These are phyloP conservation scores for Ogataea trehalophila DNA, from an alignment of 805 yeast species.

Conservation along the genomic window DNA sequence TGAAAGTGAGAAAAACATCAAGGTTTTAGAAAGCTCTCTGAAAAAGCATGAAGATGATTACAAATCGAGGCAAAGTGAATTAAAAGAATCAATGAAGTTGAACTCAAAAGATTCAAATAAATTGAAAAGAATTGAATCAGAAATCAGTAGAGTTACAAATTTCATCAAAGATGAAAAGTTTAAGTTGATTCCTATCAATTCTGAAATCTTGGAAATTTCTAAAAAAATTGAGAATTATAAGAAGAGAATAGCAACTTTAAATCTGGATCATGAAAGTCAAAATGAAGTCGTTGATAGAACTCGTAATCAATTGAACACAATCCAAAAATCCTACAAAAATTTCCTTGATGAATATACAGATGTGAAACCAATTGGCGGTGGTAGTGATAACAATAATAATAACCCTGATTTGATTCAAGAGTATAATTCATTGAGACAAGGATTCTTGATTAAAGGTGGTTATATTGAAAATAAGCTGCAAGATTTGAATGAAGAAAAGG, in stretches of 20 bases:
- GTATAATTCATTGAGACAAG: constrained; percentile 54
- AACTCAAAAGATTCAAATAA: constrained; percentile 44
- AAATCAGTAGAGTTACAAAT: constrained; percentile 32
- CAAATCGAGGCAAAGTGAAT: constrained; percentile 14
- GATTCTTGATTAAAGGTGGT: constrained; percentile 52
- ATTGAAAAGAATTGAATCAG: constrained; percentile 36
- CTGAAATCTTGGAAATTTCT: constrained; percentile 45
- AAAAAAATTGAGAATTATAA: constrained; percentile 44
- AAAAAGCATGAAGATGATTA: constrained; percentile 2
- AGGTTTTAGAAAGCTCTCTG: constrained; percentile 9
- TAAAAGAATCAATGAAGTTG: constrained; percentile 30
- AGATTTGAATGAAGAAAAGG: constrained; percentile 39
- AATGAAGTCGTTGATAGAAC: constrained; percentile 35
- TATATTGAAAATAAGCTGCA: constrained; percentile 50
- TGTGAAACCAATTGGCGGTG: constrained; percentile 3
- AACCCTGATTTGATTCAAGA: constrained; percentile 48
- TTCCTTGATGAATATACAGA: constrained; percentile 11
- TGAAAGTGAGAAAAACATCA: constrained; percentile 34
- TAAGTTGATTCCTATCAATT: constrained; percentile 55
- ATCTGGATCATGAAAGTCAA: constrained; percentile 51
- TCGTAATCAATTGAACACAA: constrained; percentile 40
- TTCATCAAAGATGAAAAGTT: constrained; percentile 42
- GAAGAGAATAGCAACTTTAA: constrained; percentile 45
- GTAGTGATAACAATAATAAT: constrained; percentile 35
- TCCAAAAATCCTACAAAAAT: constrained; percentile 20